Conservation (phyloP, 2,329 filamentous ascomycete genomes). For the Grosmannia serpens region DNA sequence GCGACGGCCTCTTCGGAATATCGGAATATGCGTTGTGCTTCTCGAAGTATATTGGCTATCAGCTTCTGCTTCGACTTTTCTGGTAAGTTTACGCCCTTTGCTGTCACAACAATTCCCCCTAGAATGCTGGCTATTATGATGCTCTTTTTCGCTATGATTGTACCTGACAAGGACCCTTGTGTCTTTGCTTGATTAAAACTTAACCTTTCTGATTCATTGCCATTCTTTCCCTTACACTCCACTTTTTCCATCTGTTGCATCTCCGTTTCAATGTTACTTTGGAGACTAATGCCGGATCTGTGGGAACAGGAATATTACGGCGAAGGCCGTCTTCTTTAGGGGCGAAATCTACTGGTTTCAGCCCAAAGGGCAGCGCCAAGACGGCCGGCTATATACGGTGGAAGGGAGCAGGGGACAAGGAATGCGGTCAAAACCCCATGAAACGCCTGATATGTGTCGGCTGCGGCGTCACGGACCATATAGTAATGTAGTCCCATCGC, state of each 20-base stretch:
- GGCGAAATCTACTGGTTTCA: neutral
- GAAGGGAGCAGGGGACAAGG: neutral
- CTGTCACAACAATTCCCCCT: neutral
- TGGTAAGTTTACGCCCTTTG: neutral
- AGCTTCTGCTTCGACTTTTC: neutral
- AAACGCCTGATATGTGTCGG: neutral
- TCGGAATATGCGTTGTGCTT: neutral
- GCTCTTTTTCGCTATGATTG: constrained; percentile 14
- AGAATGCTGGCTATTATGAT: constrained; percentile 8
- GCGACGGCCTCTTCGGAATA: neutral
- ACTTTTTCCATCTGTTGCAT: neutral
- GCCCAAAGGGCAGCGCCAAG: neutral
- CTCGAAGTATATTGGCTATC: neutral
- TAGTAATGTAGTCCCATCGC: neutral
- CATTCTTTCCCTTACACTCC: neutral
- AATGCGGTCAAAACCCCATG: neutral
- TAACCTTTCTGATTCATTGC: constrained; percentile 6
- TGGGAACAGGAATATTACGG: neutral
- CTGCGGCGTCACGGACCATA: neutral
- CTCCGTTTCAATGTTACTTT: neutral
- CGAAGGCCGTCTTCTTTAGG: neutral
- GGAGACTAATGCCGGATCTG: neutral
- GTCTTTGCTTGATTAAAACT: constrained; percentile 11
- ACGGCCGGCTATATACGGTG: neutral
- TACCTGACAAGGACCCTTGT: constrained; percentile 11